Evolutionary conservation across 805 yeast genomes (phyloP).

Genomic region (Saturnispora halmiae): DNA sequence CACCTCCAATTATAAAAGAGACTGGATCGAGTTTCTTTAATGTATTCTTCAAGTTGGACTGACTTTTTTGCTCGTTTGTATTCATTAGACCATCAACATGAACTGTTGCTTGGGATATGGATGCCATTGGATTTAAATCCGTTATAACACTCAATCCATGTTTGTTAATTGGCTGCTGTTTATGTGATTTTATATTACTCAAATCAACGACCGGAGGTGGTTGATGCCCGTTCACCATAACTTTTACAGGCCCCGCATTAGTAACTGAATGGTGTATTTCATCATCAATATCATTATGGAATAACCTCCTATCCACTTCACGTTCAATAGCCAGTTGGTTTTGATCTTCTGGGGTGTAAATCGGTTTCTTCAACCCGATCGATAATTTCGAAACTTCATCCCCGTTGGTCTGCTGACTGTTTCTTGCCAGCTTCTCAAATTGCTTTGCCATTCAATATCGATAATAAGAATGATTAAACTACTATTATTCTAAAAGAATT

Average conservation of each 20-base stretch:
- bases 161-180: background rate
- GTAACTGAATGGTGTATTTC: slow-evolving; percentile 4
- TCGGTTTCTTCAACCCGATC: slow-evolving; percentile 19
- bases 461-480: background rate
- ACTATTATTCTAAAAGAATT: background rate
- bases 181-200: slow-evolving; percentile 1
- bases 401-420: slow-evolving; percentile 11
- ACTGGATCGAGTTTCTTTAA: slow-evolving; percentile 7
- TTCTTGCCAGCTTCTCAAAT: slow-evolving; percentile 1
- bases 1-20: slow-evolving; percentile 14
- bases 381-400: slow-evolving; percentile 22
- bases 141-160: slow-evolving; percentile 15
- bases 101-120: slow-evolving; percentile 10
- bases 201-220: slow-evolving; percentile 5
- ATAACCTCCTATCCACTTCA: slow-evolving; percentile 18
- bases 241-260: no score
- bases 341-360: slow-evolving; percentile 11
- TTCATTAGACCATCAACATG: slow-evolving; percentile 5
- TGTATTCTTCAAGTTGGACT: slow-evolving; percentile 8
- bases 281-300: background rate
- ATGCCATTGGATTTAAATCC: slow-evolving; percentile 10
- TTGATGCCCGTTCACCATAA: no score
- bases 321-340: slow-evolving; percentile 21
- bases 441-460: background rate
- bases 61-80: background rate